Evolutionary conservation across 176 grass and related monocot species (phyloP).

Genomic region (Musa troglodytarum): DNA sequence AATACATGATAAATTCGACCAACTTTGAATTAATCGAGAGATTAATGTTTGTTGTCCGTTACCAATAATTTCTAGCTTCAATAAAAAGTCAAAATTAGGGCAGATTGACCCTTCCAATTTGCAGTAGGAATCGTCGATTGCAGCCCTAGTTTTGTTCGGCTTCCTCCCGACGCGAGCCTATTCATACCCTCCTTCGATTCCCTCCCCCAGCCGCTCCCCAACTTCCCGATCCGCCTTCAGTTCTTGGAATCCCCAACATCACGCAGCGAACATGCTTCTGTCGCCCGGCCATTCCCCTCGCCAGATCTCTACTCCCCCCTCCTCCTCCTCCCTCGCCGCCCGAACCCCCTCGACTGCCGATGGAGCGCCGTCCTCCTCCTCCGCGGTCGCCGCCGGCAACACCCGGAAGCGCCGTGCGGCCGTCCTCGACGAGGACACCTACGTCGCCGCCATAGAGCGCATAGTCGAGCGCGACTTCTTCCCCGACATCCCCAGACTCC

Average conservation of each 20-base stretch:
- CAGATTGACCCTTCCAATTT: too few relatives aligned
- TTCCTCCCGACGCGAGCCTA: too few relatives aligned
- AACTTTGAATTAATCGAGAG: too few relatives aligned
- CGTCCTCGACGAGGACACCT: constrained; percentile 83
- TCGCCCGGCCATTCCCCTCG: constrained; percentile 82
- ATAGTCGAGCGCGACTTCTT: constrained; percentile 96
- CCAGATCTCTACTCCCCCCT: constrained; percentile 10
- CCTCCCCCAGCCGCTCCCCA: too few relatives aligned
- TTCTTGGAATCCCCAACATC: background rate
- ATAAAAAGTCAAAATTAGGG: too few relatives aligned
- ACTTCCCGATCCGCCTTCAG: too few relatives aligned
- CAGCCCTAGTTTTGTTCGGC: too few relatives aligned
- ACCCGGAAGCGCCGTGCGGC: constrained; percentile 42
- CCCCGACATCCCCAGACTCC: constrained; percentile 69
- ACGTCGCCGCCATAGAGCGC: constrained; percentile 70
- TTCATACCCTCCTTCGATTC: too few relatives aligned
- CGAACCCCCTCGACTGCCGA: constrained; percentile 8
- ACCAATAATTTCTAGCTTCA: too few relatives aligned
- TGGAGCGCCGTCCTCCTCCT: constrained; percentile 5
- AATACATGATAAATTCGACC: too few relatives aligned
- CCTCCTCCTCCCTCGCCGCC: constrained; percentile 24
- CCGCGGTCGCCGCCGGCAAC: constrained; percentile 8
- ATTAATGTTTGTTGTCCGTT: too few relatives aligned
- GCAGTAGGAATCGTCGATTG: too few relatives aligned
- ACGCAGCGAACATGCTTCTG: constrained; percentile 50